Evolutionary conservation across 306 rosid species (phyloP).

Genomic region (Pterocarpus santalinus): DNA sequence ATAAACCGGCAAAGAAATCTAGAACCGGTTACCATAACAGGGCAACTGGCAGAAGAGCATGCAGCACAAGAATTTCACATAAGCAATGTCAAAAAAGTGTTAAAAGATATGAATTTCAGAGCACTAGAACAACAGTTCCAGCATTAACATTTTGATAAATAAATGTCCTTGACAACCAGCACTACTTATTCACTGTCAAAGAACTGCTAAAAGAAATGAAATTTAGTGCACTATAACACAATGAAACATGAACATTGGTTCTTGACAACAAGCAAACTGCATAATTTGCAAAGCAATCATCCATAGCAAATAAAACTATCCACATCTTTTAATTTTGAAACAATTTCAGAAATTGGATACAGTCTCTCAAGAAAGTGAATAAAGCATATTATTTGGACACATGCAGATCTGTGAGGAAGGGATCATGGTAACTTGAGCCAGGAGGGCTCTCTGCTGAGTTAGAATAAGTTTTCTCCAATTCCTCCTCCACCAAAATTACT

Average conservation of each 20-base stretch:
- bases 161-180: too few relatives aligned
- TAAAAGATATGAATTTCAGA: too few relatives aligned
- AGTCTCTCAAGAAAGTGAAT: constrained; percentile 40
- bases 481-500: constrained; percentile 58
- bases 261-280: constrained; percentile 42
- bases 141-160: too few relatives aligned
- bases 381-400: constrained; percentile 47
- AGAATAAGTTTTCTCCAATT: constrained; percentile 52
- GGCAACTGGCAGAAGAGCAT: too few relatives aligned
- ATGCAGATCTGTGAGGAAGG: constrained; percentile 68
- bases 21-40: too few relatives aligned
- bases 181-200: too few relatives aligned
- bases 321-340: constrained; percentile 39
- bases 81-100: too few relatives aligned
- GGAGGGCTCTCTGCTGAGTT: constrained; percentile 63
- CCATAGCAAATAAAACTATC: constrained; percentile 59
- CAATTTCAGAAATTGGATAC: constrained; percentile 48
- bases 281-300: constrained; percentile 50
- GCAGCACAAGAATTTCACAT: too few relatives aligned
- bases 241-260: constrained; percentile 49
- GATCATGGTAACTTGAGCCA: constrained; percentile 68
- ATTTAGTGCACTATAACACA: background rate
- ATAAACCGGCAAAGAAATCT: too few relatives aligned
- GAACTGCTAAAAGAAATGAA: too few relatives aligned
- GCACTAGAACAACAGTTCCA: too few relatives aligned